Evolutionary conservation across 2,329 filamentous ascomycete species (phyloP).

Genomic region (Sporothrix brasiliensis): DNA sequence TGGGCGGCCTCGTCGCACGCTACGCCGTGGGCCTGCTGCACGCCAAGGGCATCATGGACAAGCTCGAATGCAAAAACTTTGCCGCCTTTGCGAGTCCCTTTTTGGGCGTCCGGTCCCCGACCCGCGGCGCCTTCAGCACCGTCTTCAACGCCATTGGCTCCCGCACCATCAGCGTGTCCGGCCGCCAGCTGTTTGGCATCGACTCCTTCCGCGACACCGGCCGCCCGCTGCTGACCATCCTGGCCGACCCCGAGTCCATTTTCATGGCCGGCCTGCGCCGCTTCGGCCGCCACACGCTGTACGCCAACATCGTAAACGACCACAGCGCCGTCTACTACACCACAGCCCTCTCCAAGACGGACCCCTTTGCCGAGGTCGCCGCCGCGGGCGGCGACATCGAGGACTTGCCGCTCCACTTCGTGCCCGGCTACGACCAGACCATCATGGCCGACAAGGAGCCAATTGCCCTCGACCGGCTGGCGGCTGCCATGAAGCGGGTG

Average conservation of each 20-base stretch:
- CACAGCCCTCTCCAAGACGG: slow-evolving; percentile 72
- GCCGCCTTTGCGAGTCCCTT: slow-evolving; percentile 88
- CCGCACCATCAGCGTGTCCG: slow-evolving; percentile 77
- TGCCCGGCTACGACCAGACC: slow-evolving; percentile 72
- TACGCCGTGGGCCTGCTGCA: slow-evolving; percentile 86
- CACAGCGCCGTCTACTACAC: slow-evolving; percentile 81
- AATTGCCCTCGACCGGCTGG: slow-evolving; percentile 42
- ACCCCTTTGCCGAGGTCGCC: slow-evolving; percentile 65
- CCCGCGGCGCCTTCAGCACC: slow-evolving; percentile 64
- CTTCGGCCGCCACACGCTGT: slow-evolving; percentile 77
- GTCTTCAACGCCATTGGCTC: slow-evolving; percentile 85
- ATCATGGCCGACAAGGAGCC: slow-evolving; percentile 71
- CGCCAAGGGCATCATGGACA: slow-evolving; percentile 77
- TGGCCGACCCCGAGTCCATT: slow-evolving; percentile 81
- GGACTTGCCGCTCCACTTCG: slow-evolving; percentile 70
- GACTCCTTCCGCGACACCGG: slow-evolving; percentile 83
- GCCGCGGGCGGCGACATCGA: slow-evolving; percentile 54
- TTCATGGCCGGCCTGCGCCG: slow-evolving; percentile 77
- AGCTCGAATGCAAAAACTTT: slow-evolving; percentile 85
- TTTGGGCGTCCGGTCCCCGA: slow-evolving; percentile 72
- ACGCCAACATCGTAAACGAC: slow-evolving; percentile 88
- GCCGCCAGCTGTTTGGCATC: slow-evolving; percentile 82
- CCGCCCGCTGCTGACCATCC: slow-evolving; percentile 75
- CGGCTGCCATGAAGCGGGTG: background rate
- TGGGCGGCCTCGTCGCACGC: slow-evolving; percentile 82